Conservation (phyloP, 345 rosid species). For the Hibiscus tridactylites region DNA sequence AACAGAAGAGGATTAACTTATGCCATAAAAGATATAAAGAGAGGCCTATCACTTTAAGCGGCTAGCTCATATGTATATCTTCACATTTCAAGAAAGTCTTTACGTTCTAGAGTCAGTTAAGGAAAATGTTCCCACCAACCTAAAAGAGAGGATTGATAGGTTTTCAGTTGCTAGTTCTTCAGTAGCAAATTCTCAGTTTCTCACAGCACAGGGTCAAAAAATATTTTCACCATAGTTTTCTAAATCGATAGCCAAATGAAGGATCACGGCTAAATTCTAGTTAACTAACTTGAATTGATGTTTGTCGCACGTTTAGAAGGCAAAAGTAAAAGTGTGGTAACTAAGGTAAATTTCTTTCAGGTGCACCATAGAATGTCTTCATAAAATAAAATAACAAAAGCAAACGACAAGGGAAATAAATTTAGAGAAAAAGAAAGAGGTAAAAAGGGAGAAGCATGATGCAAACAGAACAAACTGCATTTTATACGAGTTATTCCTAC, state of each 20-base stretch:
- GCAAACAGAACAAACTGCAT: neutral
- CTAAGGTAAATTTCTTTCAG: neutral
- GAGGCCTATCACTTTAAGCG: neutral
- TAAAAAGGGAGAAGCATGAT: neutral
- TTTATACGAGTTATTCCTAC: too few species aligned
- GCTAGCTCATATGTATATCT: neutral
- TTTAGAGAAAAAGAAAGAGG: too few species aligned
- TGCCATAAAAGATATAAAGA: neutral
- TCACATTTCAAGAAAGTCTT: neutral
- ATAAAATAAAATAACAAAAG: neutral
- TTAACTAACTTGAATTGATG: neutral
- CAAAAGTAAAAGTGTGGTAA: neutral
- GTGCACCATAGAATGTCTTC: neutral
- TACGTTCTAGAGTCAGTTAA: neutral
- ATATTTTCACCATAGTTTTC: neutral
- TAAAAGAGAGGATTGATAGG: neutral
- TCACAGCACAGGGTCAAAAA: neutral
- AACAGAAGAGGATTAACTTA: conserved; percentile 5
- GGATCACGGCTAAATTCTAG: neutral
- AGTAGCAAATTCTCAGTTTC: neutral
- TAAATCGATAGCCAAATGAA: neutral
- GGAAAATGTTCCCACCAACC: neutral
- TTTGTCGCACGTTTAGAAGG: neutral
- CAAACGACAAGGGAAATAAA: too few species aligned
- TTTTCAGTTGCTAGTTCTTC: neutral